Conservation (phyloP, 2,329 filamentous ascomycete species). For the Fusarium zealandicum region DNA sequence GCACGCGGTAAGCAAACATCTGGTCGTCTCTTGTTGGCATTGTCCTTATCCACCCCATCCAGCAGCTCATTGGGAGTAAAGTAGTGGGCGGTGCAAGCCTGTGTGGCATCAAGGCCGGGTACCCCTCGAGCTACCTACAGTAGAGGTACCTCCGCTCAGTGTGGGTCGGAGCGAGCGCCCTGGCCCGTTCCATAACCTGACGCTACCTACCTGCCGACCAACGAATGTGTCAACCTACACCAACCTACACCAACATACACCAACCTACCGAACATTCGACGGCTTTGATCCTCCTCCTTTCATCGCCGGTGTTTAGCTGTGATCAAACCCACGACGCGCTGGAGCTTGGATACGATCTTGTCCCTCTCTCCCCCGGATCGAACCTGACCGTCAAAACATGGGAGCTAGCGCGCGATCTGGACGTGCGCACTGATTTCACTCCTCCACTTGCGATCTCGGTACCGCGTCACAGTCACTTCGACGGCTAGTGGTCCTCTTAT, state of each 20-base stretch:
- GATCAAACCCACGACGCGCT: not conserved
- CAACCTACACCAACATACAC: conserved; percentile 6
- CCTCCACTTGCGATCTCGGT: conserved; percentile 22
- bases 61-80: conserved; percentile 2
- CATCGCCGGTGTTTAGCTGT: not conserved
- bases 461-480: conserved; percentile 11
- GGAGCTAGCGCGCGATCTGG: conserved; percentile 17
- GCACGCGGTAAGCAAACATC: conserved; percentile 1
- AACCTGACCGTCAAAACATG: conserved; percentile 13
- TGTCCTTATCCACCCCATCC: not conserved
- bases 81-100: conserved; percentile 7
- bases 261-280: too few relatives aligned
- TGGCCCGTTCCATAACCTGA: conserved; percentile 24
- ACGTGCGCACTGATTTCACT: conserved; percentile 28
- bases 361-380: conserved; percentile 8
- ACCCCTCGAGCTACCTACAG: conserved; percentile 1
- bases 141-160: conserved; percentile 16
- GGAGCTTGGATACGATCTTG: not conserved
- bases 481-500: conserved; percentile 4
- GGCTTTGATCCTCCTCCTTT: conserved; percentile 3
- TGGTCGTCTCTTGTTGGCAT: conserved; percentile 1
- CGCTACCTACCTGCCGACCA: conserved; percentile 19
- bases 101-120: conserved; percentile 11
- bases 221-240: conserved; percentile 20
- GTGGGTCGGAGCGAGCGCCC: conserved; percentile 24